These are phyloP conservation scores for Buxus sempervirens DNA, from an alignment of 164 flowering plant species.

Conservation along the genomic window DNA sequence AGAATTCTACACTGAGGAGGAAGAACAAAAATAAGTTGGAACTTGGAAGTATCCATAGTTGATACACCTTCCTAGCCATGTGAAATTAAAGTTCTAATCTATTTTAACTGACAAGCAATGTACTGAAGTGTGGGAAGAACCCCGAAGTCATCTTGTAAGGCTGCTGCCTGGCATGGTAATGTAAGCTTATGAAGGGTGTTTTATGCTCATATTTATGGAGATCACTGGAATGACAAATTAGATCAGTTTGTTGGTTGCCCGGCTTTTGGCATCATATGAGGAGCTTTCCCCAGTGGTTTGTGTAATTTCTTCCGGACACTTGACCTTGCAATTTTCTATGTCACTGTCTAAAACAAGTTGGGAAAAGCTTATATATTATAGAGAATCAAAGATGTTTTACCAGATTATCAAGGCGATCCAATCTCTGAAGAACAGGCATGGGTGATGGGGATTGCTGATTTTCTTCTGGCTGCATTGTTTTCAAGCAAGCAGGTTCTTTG, in stretches of 20 bases:
- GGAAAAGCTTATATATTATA: background rate
- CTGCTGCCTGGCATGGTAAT: no score
- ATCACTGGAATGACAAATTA: no score
- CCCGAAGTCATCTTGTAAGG: no score
- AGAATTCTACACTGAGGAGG: background rate
- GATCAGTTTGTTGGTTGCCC: no score
- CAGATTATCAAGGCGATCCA: constrained; percentile 59
- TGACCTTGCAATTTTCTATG: background rate
- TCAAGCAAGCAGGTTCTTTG: background rate
- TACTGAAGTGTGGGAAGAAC: no score
- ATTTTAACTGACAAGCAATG: background rate
- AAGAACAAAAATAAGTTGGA: background rate
- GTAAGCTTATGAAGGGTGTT: no score
- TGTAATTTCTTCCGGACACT: background rate
- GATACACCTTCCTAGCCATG: background rate
- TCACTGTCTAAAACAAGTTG: background rate
- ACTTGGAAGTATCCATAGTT: background rate
- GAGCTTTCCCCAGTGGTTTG: background rate
- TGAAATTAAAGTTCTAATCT: background rate
- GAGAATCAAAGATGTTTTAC: constrained; percentile 22
- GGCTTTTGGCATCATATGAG: background rate
- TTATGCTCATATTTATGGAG: no score
- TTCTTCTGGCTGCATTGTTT: constrained; percentile 21
- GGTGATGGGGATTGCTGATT: constrained; percentile 18
- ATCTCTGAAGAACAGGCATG: constrained; percentile 39